Evolutionary conservation across 2,329 filamentous ascomycete genomes (phyloP), one percentile per base, ranked within the genome.

Genomic region (Curvularia eragrostidis): DNA sequence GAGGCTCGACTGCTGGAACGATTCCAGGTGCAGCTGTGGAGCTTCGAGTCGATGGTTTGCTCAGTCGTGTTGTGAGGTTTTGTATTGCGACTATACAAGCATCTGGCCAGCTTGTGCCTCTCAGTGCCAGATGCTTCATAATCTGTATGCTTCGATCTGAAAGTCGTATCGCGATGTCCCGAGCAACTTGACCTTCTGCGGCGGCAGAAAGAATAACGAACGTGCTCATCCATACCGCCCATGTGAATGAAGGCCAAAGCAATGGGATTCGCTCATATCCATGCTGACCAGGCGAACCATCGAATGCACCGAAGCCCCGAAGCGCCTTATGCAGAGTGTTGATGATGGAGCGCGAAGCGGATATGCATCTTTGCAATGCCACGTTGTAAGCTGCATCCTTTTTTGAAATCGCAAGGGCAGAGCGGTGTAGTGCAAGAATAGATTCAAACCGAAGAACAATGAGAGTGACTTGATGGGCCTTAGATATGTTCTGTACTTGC

Each of bases 171-270:
- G 66, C 65, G n/a, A 63, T 59, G 32, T 64, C 63, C 6, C 56
- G 56, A 34, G 66, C 49, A 6, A 70, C 54, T 18, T 70, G 65
- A 5, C 57, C 52, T 51, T 70, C 67, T 13, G 59, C 58, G 5
- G 66, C 65, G 15, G 67, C 66, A 21, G 59, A 67, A 3, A 70
- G 50, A 10, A 70, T 57, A 12, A 70, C 61, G 39, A 69, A 69
- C 4, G 59, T 54, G 38, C 67, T 69, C 67, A 69, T 69, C 67
- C 67, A 69, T 2, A 70, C 48, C 1, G 66, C 67, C 66, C 67
- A 69, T 5, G 67, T 70, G 36, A 70, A 70, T 2, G 67, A 70
- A 5, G 67, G 67, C 67, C 67, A 70, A 12, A 70, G 43, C 18
- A 70, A 51, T 19, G 66, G 62, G 3, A 59, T 66, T 21, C 51